Conservation (phyloP, 148 eudicot species). For the Oxyria digyna region DNA sequence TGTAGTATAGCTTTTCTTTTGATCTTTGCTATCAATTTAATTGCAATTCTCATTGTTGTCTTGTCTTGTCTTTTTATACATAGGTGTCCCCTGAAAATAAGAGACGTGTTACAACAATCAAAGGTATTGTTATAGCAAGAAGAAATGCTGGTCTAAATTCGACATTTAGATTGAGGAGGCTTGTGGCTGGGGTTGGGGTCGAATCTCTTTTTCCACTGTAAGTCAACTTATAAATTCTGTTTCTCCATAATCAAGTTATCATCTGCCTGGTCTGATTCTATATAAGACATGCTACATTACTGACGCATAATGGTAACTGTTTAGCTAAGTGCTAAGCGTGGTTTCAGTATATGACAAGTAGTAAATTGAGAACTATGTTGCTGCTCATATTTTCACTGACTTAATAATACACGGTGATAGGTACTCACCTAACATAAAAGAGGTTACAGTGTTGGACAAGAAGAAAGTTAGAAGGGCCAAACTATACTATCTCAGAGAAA, state of each 20-base stretch:
- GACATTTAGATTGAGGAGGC: conserved; percentile 76
- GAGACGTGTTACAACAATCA: conserved; percentile 60
- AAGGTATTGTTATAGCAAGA: conserved; percentile 87
- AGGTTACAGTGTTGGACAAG: conserved; percentile 71
- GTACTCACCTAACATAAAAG: conserved; percentile 90
- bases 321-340: not conserved
- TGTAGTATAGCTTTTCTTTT: not conserved
- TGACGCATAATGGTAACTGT: not conserved
- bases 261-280: not conserved
- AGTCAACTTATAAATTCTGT: conserved; percentile 14
- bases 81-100: conserved; percentile 88
- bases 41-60: not conserved
- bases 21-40: not conserved
- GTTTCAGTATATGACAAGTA: not conserved
- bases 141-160: conserved; percentile 81
- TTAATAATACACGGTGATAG: conserved; percentile 28
- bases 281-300: not conserved
- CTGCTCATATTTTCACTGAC: not conserved
- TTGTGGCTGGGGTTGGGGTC: conserved; percentile 71
- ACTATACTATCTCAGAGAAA: conserved; percentile 82
- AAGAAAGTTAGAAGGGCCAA: conserved; percentile 95
- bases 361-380: not conserved
- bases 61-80: conserved; percentile 10
- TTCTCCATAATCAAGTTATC: conserved; percentile 3
- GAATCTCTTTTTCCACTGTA: conserved; percentile 87